Base-by-base conservation (phyloP, 1,139 yeast genomes). In the Sugiyamaella sp. region DNA sequence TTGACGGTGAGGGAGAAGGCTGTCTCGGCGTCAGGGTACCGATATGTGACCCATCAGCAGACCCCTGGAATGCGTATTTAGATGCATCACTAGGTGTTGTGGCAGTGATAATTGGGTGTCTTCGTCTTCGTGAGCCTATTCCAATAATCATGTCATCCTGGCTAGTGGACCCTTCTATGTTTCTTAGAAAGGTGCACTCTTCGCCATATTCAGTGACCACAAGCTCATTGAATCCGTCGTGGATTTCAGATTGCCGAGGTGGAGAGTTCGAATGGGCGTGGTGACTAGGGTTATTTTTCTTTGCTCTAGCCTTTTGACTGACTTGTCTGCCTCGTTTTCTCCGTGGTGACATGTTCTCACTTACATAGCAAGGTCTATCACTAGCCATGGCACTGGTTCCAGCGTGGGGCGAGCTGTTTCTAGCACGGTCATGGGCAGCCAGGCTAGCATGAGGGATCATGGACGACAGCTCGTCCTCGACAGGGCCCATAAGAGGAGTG, bases 121-220 rank as follows among this genome's bases (percentile, higher is more conserved):
- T 32, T 32, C 46, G 44, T 16, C 55, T 29, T 19, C 53, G 27
- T 6, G 52, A 16, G 2, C 50, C 50, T 8, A 43, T 24, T 22
- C 50, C 46, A 19, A 39, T 21, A 17, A 52, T 49, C 19, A 32
- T 43, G 14, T 44, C 55, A 40, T 52, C 51, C 22, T 20, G 39
- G 24, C 46, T 21, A 21, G 53, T 27, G 6, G 48, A 42, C 1
- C 42, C 50, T 12, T 52, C 50, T 2, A 43, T 20, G 19, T 52
- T 50, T 4, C 58, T 43, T 20, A 55, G 54, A 32, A 55, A 37
- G 2, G 58, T 55, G 19, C 47, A 53, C 43, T 55, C 58, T 45
- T 53, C 58, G n/a, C 58, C 58, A 22, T 17, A 52, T 29, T 42
- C 45, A 20, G 46, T 53, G 6, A 54, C 46, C 3, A 46, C 47